Evolutionary conservation across 139 green algal genomes (phyloP).

Genomic region (Haematococcus sp.): DNA sequence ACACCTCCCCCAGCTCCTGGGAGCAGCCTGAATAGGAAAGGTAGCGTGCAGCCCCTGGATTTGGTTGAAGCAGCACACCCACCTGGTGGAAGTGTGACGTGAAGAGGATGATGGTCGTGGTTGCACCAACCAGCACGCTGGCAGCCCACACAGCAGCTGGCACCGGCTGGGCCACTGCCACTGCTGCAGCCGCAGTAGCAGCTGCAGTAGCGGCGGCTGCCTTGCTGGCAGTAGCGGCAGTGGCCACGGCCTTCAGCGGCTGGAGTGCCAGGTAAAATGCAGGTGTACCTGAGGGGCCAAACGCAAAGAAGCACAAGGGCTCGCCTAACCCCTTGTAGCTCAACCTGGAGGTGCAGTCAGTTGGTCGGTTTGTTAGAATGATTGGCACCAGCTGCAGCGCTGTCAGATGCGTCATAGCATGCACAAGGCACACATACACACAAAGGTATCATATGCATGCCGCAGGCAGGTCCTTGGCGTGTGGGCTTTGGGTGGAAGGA

Average conservation of each 20-base stretch:
- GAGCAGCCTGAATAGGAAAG: too few relatives aligned
- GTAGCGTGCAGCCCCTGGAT: too few relatives aligned
- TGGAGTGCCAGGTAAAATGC: constrained; percentile 91
- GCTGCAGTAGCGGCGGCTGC: constrained; percentile 8
- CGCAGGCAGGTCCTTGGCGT: too few relatives aligned
- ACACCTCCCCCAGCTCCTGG: too few relatives aligned
- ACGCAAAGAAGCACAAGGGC: constrained; percentile 95
- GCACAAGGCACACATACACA: too few relatives aligned
- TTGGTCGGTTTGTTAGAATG: too few relatives aligned
- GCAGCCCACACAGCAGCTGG: constrained; percentile 29
- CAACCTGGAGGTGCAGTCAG: constrained; percentile 44
- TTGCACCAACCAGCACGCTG: constrained; percentile 74
- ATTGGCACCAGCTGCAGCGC: not conserved
- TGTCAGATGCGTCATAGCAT: not conserved
- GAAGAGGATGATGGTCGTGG: constrained; percentile 90
- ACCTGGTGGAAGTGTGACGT: constrained; percentile 93
- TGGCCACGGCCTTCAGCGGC: not conserved
- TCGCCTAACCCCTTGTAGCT: constrained; percentile 97
- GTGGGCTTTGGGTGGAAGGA: too few relatives aligned
- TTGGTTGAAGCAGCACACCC: too few relatives aligned
- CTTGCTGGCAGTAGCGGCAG: not conserved
- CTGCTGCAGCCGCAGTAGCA: not conserved
- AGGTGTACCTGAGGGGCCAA: constrained; percentile 86
- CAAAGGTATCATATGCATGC: too few relatives aligned
- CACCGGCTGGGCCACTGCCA: not conserved